These are phyloP conservation scores for Debaryomyces maramus DNA, from an alignment of 805 yeast genomes.

Conservation along the genomic window DNA sequence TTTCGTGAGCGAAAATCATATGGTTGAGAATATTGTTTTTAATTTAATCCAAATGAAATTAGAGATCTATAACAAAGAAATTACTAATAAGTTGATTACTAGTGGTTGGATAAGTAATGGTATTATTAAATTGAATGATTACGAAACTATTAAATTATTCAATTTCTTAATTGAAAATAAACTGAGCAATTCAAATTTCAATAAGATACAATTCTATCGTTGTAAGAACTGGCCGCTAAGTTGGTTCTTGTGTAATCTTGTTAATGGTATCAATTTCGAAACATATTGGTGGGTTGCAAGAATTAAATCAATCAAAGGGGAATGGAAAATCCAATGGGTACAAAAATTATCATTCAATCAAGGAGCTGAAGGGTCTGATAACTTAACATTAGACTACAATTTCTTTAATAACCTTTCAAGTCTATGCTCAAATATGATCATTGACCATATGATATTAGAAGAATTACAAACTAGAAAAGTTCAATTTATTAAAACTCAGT, in stretches of 20 bases:
- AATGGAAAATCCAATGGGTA: slow-evolving; percentile 57
- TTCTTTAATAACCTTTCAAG: slow-evolving; percentile 43
- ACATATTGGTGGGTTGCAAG: slow-evolving; percentile 56
- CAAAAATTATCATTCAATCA: slow-evolving; percentile 25
- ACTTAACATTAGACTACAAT: slow-evolving; percentile 21
- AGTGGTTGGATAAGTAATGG: slow-evolving; percentile 70
- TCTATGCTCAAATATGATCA: slow-evolving; percentile 46
- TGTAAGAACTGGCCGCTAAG: slow-evolving; percentile 56
- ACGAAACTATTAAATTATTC: slow-evolving; percentile 46
- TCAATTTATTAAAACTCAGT: slow-evolving; percentile 29
- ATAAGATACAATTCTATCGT: slow-evolving; percentile 40
- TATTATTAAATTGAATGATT: slow-evolving; percentile 48
- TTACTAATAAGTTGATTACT: slow-evolving; percentile 57
- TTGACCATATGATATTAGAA: slow-evolving; percentile 53
- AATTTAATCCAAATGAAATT: slow-evolving; percentile 48
- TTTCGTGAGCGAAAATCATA: slow-evolving; percentile 29
- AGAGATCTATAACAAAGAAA: slow-evolving; percentile 49
- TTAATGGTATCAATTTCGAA: slow-evolving; percentile 35
- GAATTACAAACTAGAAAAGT: slow-evolving; percentile 46
- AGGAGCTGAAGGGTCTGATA: slow-evolving; percentile 2
- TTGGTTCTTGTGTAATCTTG: slow-evolving; percentile 51
- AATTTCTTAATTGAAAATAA: slow-evolving; percentile 28
- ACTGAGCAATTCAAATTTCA: slow-evolving; percentile 11
- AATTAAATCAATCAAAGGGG: slow-evolving; percentile 49
- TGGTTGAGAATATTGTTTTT: slow-evolving; percentile 31